A percentile compares a stretch with the other conserved stretches of the same genome.
These are phyloP conservation scores for Cryptosporidium xiaoi DNA, from an alignment of 169 alveolate genomes.

Conservation along the genomic window DNA sequence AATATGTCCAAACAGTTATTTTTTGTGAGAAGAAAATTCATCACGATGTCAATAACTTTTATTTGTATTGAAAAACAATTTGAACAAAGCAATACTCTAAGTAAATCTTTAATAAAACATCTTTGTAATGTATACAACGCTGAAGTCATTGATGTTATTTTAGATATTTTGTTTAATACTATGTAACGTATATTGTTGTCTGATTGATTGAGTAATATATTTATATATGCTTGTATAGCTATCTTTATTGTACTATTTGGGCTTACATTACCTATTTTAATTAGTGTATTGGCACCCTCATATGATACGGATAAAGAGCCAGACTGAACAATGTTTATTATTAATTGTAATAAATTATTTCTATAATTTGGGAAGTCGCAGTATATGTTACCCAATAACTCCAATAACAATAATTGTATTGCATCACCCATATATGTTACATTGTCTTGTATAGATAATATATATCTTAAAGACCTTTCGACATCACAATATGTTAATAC, in stretches of 20 bases:
- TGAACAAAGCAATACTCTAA: slow-evolving; percentile 47
- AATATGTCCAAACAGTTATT: slow-evolving; percentile 65
- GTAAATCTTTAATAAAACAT: slow-evolving; percentile 34
- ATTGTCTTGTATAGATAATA: slow-evolving; percentile 75
- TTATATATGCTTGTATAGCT: slow-evolving; percentile 85
- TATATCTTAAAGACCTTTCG: slow-evolving; percentile 87
- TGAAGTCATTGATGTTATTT: slow-evolving; percentile 59
- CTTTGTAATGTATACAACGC: slow-evolving; percentile 48
- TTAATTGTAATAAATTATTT: slow-evolving; percentile 82
- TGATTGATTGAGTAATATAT: slow-evolving; percentile 83
- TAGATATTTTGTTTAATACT: slow-evolving; percentile 82
- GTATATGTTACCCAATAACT: slow-evolving; percentile 88
- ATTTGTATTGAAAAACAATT: slow-evolving; percentile 35
- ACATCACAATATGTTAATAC: slow-evolving; percentile 86
- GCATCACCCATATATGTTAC: slow-evolving; percentile 81
- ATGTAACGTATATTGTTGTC: slow-evolving; percentile 89
- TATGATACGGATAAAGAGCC: slow-evolving; percentile 86
- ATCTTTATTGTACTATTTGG: slow-evolving; percentile 82
- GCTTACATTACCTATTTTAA: slow-evolving; percentile 76
- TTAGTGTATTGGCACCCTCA: slow-evolving; percentile 91
- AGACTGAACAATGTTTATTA: slow-evolving; percentile 76
- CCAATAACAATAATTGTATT: slow-evolving; percentile 88
- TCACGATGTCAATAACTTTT: slow-evolving; percentile 22
- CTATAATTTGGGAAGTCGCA: slow-evolving; percentile 83
- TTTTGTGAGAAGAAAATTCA: slow-evolving; percentile 28